Percentiles rank a stretch among this genome's conserved stretches.
Conservation (phyloP, 2,329 filamentous ascomycete genomes). For the Parascedosporium putredinis region DNA sequence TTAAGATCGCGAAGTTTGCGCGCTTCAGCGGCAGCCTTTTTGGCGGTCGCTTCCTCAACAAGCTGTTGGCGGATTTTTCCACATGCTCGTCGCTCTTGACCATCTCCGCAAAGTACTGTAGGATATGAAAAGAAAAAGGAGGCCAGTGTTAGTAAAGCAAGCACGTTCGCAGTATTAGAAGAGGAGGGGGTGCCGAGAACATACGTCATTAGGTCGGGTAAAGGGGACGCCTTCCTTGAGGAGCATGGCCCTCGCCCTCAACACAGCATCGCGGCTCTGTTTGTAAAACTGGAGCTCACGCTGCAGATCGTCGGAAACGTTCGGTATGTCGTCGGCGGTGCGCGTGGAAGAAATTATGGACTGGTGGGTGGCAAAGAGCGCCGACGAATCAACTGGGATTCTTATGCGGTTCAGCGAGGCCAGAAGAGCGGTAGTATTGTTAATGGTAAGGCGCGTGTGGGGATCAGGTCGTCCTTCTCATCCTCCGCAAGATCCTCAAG, state of each 20-base stretch:
- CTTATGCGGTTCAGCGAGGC: slow-evolving; percentile 71
- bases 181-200: too few relatives aligned
- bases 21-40: slow-evolving; percentile 87
- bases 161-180: too few relatives aligned
- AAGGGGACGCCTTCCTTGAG: slow-evolving; percentile 79
- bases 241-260: slow-evolving; percentile 60
- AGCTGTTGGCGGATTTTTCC: slow-evolving; percentile 90
- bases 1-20: slow-evolving; percentile 88
- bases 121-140: too few relatives aligned
- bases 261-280: slow-evolving; percentile 72
- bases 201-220: slow-evolving; percentile 65
- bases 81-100: slow-evolving; percentile 97
- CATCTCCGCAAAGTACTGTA: slow-evolving; percentile 89
- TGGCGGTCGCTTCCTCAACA: slow-evolving; percentile 79
- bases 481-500: slow-evolving; percentile 68
- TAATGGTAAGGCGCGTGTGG: slow-evolving; percentile 89
- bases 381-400: slow-evolving; percentile 53
- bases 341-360: slow-evolving; percentile 57
- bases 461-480: slow-evolving; percentile 77
- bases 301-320: slow-evolving; percentile 83
- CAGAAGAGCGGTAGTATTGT: slow-evolving; percentile 83
- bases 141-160: neutral
- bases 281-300: slow-evolving; percentile 91
- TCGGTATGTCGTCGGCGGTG: slow-evolving; percentile 57
- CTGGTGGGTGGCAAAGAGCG: slow-evolving; percentile 78